Evolutionary conservation across 2,329 filamentous ascomycete species (phyloP), one percentile per base, ranked within the genome.

Genomic region (Nothopassalora personata): DNA sequence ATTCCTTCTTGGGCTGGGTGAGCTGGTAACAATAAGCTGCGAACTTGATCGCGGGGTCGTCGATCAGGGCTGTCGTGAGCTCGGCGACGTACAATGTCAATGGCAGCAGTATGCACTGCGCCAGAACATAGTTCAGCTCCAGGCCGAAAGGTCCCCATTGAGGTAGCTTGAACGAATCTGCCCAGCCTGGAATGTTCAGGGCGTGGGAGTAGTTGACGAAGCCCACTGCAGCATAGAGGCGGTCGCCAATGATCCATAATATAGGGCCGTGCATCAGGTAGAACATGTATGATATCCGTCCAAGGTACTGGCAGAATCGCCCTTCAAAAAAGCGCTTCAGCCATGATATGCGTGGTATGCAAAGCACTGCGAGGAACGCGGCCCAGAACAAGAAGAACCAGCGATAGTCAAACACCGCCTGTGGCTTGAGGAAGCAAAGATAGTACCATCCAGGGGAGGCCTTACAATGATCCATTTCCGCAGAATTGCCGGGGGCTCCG

Each of bases 201-300:
- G 76, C 68, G 61, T 86, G 79, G 13, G 75, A 72, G 1, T 77
- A 73, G 49, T 79, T 78, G 3, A 73, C 67, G 75, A 81, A 86
- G 9, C 87, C 86, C 0, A 79, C 78, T 7, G 83, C 83, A 5
- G 81, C 78, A 70, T 89, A 89, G 1, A 90, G 27, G 43, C 86
- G 76, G 68, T 89, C 84, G 3, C 84, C 86, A 1, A 87, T 54
- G 0, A 77, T 78, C 76, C 77, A 81, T 0, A 88, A 73, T 1
- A 88, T 70, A 0, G 85, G 85, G 0, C 85, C 85, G 64, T 88
- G 86, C 10, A 87, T 78, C 8, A 88, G 75, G 71, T 88, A 88
- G 9, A 88, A 73, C 1, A 81, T 77, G 67, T 81, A 88, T 0
- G 83, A 86, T 56, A 87, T 78, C 50, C 81, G 79, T 0, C 85